phyloP scores from a whole-genome alignment of 2,329 filamentous ascomycete species.

The Chalaropsis thielavioides region DNA sequence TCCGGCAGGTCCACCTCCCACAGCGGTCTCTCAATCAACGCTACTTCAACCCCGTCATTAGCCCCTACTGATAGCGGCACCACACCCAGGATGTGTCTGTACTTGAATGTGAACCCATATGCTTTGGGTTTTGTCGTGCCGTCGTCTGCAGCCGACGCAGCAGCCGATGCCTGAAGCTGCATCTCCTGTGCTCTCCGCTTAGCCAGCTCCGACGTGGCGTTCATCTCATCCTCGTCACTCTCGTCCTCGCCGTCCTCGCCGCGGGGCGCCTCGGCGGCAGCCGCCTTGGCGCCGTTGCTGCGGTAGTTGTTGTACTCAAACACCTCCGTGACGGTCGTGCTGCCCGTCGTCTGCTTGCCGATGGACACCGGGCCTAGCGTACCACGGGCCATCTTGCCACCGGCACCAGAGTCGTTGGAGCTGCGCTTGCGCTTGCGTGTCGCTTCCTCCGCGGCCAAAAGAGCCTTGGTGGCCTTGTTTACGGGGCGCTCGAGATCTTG shows the following conservation, averaged over 20 bases:
- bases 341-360: conserved; percentile 24
- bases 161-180: conserved; percentile 22
- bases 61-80: conserved; percentile 31
- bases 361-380: conserved; percentile 32
- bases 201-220: background rate
- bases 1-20: conserved; percentile 70
- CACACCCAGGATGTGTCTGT: conserved; percentile 76
- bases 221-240: conserved; percentile 24
- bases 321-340: conserved; percentile 12
- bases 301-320: conserved; percentile 17
- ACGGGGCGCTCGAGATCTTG: conserved; percentile 44
- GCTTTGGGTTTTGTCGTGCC: conserved; percentile 22
- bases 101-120: conserved; percentile 81
- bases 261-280: conserved; percentile 19
- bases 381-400: conserved; percentile 36
- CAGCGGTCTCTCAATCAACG: conserved; percentile 70
- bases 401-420: conserved; percentile 36
- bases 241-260: conserved; percentile 27
- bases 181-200: conserved; percentile 14
- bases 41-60: conserved; percentile 52
- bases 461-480: conserved; percentile 18
- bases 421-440: conserved; percentile 41
- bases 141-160: conserved; percentile 21
- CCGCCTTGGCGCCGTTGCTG: conserved; percentile 17
- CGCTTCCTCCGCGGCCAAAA: conserved; percentile 20